Percentiles rank a stretch among this genome's conserved stretches.
Conservation (phyloP, 2,329 filamentous ascomycete genomes). For the Lachnellula cervina region DNA sequence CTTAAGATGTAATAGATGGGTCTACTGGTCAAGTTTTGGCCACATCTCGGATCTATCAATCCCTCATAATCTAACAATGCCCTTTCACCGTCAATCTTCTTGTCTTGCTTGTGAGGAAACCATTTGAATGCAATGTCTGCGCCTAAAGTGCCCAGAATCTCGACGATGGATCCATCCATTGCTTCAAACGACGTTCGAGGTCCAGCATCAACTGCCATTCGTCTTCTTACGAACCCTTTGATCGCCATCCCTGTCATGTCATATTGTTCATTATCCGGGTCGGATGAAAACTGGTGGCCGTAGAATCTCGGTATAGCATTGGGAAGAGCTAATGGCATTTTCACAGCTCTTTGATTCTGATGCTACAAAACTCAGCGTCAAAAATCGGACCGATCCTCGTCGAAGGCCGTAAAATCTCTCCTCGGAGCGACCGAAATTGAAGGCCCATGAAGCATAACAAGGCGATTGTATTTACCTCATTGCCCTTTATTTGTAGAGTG, state of each 20-base stretch:
- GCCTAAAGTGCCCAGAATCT: background rate
- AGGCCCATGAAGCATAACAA: background rate
- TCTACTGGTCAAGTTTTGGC: conserved; percentile 1
- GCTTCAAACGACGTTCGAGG: background rate
- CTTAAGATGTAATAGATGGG: background rate
- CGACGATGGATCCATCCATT: background rate
- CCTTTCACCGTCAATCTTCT: background rate
- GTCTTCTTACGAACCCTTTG: background rate
- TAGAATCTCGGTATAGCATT: background rate
- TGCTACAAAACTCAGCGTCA: background rate
- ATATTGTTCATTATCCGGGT: background rate
- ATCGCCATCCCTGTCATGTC: background rate
- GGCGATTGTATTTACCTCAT: background rate
- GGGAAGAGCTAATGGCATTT: background rate
- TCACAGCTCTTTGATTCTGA: background rate
- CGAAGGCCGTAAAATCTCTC: background rate
- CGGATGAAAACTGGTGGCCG: background rate
- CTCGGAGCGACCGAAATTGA: background rate
- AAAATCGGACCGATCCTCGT: background rate
- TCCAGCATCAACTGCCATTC: background rate
- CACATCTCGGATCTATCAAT: background rate
- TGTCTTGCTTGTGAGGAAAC: background rate
- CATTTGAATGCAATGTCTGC: too few relatives aligned
- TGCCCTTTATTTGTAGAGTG: background rate
- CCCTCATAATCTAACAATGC: background rate